These are phyloP conservation scores for Quercus alba DNA, from an alignment of 306 rosid genomes.

Conservation along the genomic window DNA sequence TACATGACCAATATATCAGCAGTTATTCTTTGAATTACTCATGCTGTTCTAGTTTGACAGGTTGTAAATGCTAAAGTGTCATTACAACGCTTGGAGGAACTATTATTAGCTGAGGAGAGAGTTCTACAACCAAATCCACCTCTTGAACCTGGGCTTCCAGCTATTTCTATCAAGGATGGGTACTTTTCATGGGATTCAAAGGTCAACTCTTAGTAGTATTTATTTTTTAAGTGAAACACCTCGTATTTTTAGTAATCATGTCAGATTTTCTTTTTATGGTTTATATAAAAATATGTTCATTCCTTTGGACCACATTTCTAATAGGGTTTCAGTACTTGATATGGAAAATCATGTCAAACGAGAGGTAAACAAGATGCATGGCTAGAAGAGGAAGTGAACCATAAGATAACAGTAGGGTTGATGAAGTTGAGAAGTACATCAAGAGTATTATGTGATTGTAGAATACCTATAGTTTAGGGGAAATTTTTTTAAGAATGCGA, in stretches of 20 bases:
- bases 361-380: not conserved
- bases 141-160: conserved; percentile 63
- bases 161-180: conserved; percentile 70
- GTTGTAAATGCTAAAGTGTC: conserved; percentile 82
- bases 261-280: not conserved
- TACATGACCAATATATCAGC: not conserved
- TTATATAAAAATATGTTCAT: not conserved
- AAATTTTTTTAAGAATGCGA: too few species aligned
- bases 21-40: not conserved
- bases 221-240: not conserved
- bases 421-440: too few species aligned
- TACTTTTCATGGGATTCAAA: conserved; percentile 77
- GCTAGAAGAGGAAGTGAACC: too few species aligned
- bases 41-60: conserved; percentile 38
- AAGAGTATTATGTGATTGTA: too few species aligned
- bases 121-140: conserved; percentile 59
- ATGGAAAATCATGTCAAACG: not conserved
- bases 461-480: too few species aligned
- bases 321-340: not conserved
- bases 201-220: conserved; percentile 35
- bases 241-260: not conserved
- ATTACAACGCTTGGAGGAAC: conserved; percentile 78
- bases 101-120: conserved; percentile 65
- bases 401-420: too few species aligned
- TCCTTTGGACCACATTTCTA: not conserved